A percentile compares a stretch with the other conserved stretches of the same genome.
Evolutionary conservation across 176 grass and related monocot species (phyloP).

Genomic region (Metroxylon sagu): DNA sequence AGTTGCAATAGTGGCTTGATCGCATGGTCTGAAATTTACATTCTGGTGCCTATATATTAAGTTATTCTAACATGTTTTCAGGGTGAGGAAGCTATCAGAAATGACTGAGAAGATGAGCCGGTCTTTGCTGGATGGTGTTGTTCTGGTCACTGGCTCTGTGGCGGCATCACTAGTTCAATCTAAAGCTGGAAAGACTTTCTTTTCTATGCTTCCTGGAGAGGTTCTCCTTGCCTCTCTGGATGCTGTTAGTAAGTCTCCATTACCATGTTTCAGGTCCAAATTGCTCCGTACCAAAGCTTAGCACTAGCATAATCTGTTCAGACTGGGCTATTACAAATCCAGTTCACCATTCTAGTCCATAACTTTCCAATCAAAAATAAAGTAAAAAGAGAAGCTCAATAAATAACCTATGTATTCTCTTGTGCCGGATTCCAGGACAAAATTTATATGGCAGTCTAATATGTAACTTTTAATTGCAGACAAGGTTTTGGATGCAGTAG

Average conservation of each 20-base stretch:
- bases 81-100: constrained; percentile 73
- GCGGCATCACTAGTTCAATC: constrained; percentile 53
- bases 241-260: constrained; percentile 59
- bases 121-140: constrained; percentile 58
- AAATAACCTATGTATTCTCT: too few species aligned
- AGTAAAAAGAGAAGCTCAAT: too few species aligned
- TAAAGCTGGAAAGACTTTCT: constrained; percentile 55
- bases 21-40: too few species aligned
- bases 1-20: too few species aligned
- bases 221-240: constrained; percentile 77
- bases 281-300: not conserved
- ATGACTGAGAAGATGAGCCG: constrained; percentile 93
- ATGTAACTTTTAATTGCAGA: constrained; percentile 31
- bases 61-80: constrained; percentile 11
- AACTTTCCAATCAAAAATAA: too few species aligned
- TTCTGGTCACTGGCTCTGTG: constrained; percentile 62
- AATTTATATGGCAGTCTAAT: too few species aligned
- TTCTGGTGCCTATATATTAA: too few species aligned
- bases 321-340: too few species aligned
- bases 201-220: constrained; percentile 54
- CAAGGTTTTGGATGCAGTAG: constrained; percentile 76
- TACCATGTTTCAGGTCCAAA: not conserved
- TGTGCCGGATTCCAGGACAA: too few species aligned
- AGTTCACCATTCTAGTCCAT: too few species aligned
- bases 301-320: too few species aligned